Conservation (phyloP, 345 rosid species). For the Dovyalis caffra region DNA sequence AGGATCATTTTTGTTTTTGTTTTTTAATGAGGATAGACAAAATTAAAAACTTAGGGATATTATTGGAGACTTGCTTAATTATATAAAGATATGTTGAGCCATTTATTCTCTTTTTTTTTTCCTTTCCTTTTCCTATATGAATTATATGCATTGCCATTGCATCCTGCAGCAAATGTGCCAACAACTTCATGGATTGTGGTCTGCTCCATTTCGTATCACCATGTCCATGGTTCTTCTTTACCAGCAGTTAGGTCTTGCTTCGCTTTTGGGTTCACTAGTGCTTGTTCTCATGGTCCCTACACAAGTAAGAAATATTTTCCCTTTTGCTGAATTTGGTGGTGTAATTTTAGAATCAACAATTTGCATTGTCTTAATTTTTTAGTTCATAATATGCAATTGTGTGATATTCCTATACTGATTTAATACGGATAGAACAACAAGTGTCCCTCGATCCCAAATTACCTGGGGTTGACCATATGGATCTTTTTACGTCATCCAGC, state of each 20-base stretch:
- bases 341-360: neutral
- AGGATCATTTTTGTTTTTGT: too few species aligned
- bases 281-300: slow-evolving; percentile 31
- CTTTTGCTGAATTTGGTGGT: neutral
- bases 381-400: neutral
- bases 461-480: neutral
- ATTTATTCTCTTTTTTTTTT: neutral
- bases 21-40: too few species aligned
- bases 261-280: slow-evolving; percentile 26
- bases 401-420: too few species aligned
- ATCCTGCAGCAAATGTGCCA: slow-evolving; percentile 29
- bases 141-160: neutral
- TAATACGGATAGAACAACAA: too few species aligned
- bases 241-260: slow-evolving; percentile 34
- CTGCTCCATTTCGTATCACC: slow-evolving; percentile 36
- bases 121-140: too few species aligned
- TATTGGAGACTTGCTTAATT: neutral
- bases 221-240: slow-evolving; percentile 34
- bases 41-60: too few species aligned
- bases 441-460: too few species aligned
- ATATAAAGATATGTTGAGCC: neutral
- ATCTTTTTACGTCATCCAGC: neutral
- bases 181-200: slow-evolving; percentile 34
- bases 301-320: slow-evolving; percentile 14
- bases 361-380: neutral